Conservation (phyloP, 2,329 filamentous ascomycete genomes). For the Penicillium sp. region DNA sequence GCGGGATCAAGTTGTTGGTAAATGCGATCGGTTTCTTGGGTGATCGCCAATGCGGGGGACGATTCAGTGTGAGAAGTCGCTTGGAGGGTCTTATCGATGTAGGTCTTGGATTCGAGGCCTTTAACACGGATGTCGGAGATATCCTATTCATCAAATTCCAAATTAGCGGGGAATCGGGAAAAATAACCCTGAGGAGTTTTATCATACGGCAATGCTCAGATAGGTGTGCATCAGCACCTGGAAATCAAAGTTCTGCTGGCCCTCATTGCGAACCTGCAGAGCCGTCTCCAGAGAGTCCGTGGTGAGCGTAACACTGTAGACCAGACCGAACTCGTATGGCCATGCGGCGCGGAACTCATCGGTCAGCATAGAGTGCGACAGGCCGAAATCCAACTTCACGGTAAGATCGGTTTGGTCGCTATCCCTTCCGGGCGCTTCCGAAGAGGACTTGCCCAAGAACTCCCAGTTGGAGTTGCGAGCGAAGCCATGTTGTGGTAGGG, state of each 20-base stretch:
- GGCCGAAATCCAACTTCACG: slow-evolving; percentile 94
- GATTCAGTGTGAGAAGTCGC: slow-evolving; percentile 64
- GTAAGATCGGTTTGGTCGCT: slow-evolving; percentile 57
- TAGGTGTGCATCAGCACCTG: slow-evolving; percentile 92
- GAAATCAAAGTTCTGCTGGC: slow-evolving; percentile 78
- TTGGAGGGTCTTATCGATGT: slow-evolving; percentile 79
- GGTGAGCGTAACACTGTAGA: slow-evolving; percentile 87
- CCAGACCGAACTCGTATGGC: slow-evolving; percentile 83
- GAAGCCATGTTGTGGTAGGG: slow-evolving; percentile 91
- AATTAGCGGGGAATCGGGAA: slow-evolving; percentile 8
- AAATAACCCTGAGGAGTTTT: not conserved
- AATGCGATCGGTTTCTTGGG: slow-evolving; percentile 80
- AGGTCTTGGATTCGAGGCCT: slow-evolving; percentile 74
- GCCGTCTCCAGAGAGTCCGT: slow-evolving; percentile 74
- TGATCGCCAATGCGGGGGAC: slow-evolving; percentile 65
- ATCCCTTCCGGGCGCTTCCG: slow-evolving; percentile 34
- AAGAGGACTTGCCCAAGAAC: slow-evolving; percentile 62
- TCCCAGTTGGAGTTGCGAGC: slow-evolving; percentile 90
- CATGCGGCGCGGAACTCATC: slow-evolving; percentile 70
- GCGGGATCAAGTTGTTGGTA: slow-evolving; percentile 67
- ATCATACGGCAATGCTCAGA: slow-evolving; percentile 70
- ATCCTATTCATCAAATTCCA: slow-evolving; percentile 57
- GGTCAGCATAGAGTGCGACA: slow-evolving; percentile 70
- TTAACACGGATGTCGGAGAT: slow-evolving; percentile 70
- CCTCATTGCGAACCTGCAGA: slow-evolving; percentile 86